A percentile compares a stretch with the other conserved stretches of the same genome.
phyloP scores from a whole-genome alignment of 352 stramenopile species.

The Phytophthora pseudosyringae region DNA sequence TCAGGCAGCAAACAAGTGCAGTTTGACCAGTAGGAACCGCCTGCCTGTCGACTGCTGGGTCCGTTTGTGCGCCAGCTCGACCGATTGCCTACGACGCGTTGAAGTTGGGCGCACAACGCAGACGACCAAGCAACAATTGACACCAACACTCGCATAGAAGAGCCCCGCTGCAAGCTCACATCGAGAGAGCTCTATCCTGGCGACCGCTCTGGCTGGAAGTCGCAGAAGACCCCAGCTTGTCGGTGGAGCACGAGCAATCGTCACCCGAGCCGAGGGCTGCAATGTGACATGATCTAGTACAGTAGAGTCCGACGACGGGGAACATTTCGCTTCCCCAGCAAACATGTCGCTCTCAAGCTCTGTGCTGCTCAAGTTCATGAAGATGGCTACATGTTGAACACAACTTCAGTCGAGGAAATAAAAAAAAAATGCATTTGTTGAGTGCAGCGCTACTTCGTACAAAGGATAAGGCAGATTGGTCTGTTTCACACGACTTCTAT shows the following conservation, averaged over 20 bases:
- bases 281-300: not conserved
- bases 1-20: no score
- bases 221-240: not conserved
- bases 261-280: not conserved
- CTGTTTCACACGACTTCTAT: no score
- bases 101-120: conserved; percentile 21
- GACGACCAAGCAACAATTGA: conserved; percentile 28
- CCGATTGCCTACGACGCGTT: conserved; percentile 18
- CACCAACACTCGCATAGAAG: conserved; percentile 21
- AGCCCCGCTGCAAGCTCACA: conserved; percentile 9
- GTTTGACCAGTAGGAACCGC: not conserved
- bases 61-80: not conserved
- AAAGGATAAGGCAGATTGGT: not conserved
- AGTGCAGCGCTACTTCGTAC: not conserved
- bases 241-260: conserved; percentile 14
- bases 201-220: conserved; percentile 1
- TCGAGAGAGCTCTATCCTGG: conserved; percentile 10
- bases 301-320: not conserved
- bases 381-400: conserved; percentile 8
- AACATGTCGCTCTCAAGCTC: conserved; percentile 1
- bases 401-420: not conserved
- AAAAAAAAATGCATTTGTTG: not conserved
- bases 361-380: no score
- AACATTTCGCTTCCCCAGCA: conserved; percentile 2
- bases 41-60: not conserved